Conservation (phyloP, 495 filamentous ascomycete species). For the Xylona heveae region DNA sequence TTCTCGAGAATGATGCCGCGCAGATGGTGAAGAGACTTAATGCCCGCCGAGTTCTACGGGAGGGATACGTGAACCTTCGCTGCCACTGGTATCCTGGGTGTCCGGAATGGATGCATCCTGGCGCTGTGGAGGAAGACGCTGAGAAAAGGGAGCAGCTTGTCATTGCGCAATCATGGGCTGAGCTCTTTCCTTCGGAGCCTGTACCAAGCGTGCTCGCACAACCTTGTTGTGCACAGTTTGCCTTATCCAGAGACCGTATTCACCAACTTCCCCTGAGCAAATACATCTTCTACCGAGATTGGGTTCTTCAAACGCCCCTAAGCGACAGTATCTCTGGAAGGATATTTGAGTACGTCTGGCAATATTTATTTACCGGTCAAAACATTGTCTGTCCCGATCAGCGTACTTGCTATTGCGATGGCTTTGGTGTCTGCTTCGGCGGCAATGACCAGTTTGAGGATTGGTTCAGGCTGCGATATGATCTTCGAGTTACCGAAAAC, state of each 20-base stretch:
- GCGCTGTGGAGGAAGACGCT: constrained; percentile 22
- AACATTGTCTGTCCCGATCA: constrained; percentile 38
- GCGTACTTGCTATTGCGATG: constrained; percentile 56
- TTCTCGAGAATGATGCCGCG: constrained; percentile 19
- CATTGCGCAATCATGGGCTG: constrained; percentile 18
- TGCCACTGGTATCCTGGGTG: constrained; percentile 30
- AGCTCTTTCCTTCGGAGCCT: constrained; percentile 26
- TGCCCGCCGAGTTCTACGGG: constrained; percentile 17
- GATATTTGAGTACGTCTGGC: constrained; percentile 60
- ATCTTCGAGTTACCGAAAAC: constrained; percentile 23
- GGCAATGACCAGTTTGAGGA: constrained; percentile 27
- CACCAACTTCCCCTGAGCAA: constrained; percentile 32
- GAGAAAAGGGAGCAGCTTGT: constrained; percentile 40
- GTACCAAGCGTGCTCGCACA: constrained; percentile 28
- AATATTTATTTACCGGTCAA: constrained; percentile 37
- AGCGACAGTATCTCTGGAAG: constrained; percentile 48
- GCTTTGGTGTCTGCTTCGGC: constrained; percentile 60
- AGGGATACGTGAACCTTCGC: constrained; percentile 29
- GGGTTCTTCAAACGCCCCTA: constrained; percentile 39
- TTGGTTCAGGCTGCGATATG: constrained; percentile 21
- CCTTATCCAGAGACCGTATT: constrained; percentile 16
- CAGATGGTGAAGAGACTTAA: constrained; percentile 23
- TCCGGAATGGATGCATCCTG: constrained; percentile 35
- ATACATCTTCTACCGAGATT: constrained; percentile 44
- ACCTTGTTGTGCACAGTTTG: constrained; percentile 47